Evolutionary conservation across 768 basidiomycete species (phyloP).

Genomic region (Amanita muscaria): DNA sequence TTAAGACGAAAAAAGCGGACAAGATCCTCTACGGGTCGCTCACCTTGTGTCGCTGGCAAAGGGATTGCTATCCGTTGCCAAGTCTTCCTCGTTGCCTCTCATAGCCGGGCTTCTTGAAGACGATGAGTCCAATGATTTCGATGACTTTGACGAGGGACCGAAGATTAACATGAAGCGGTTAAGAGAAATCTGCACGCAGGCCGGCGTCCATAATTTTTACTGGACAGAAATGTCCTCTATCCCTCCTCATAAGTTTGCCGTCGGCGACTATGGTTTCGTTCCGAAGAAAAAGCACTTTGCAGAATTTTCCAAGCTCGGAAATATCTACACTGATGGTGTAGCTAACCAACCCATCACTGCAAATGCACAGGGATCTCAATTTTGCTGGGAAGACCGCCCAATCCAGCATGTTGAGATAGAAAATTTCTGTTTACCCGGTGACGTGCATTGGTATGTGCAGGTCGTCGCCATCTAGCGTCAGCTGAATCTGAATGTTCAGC

Average conservation of each 20-base stretch:
- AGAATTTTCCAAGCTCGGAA: constrained; percentile 30
- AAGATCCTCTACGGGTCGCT: constrained; percentile 21
- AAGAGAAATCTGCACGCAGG: constrained; percentile 27
- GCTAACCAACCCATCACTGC: constrained; percentile 15
- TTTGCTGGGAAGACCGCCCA: constrained; percentile 29
- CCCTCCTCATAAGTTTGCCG: constrained; percentile 28
- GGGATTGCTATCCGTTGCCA: constrained; percentile 29
- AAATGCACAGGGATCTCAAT: constrained; percentile 23
- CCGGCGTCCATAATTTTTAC: constrained; percentile 26
- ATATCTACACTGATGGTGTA: constrained; percentile 25
- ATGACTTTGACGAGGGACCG: constrained; percentile 6
- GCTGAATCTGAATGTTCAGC: constrained; percentile 15
- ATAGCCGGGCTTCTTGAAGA: constrained; percentile 22
- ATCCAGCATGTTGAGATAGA: constrained; percentile 23
- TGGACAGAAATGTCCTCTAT: constrained; percentile 32
- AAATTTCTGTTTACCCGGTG: constrained; percentile 24
- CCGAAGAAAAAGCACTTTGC: constrained; percentile 25
- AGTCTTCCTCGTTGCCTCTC: constrained; percentile 22
- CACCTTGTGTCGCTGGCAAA: constrained; percentile 32
- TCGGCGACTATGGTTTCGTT: constrained; percentile 40
- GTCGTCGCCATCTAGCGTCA: too few species aligned
- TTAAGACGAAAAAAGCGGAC: constrained; percentile 15
- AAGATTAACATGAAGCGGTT: constrained; percentile 28
- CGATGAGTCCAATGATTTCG: constrained; percentile 23
- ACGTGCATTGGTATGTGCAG: constrained; percentile 23